Evolutionary conservation across 176 grass and related monocot genomes (phyloP), one percentile per base, ranked within the genome.

Genomic region (Elaeis guineensis): DNA sequence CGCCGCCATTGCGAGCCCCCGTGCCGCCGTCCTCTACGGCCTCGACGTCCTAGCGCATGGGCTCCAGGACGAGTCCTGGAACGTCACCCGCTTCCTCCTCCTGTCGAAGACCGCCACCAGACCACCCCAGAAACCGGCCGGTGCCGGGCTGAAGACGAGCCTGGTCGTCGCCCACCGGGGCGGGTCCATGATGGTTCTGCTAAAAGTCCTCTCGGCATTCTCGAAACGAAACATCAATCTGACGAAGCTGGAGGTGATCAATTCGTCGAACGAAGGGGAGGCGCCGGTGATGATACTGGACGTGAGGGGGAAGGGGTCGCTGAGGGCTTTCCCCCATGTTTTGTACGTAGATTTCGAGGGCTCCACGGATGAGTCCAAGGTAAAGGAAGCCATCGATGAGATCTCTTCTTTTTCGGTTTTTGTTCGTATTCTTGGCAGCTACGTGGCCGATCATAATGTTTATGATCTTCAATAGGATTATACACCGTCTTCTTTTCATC

Each of bases 141-240:
- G 21, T 49, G 72, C 23, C 77, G 61, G 30, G 66, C 69, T 44
- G 66, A 97, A 88, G 67, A 97, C 80, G 48, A 90, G 84, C 82
- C 85, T 89, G 84, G 93, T 98, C 50, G 75, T 98, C 20, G 76
- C 84, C 50, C 87, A 98, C 66, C 87, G 87, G 1, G 93, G 87
- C 9, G 87, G 87, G 0, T 98, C 93, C 65, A 88, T 98, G 93
- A 64, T 78, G 76, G 54, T 92, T 1, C 69, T 98, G 50, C 84
- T 98, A 50, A 92, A 92, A 72, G 93, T 98, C 51, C 87, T 98
- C 52, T 89, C 93, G 14, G 87, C 93, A 30, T 98, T 98, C 84
- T 92, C 87, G 49, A 80, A 74, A 3, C 75, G 87, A 39, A 74
- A 62, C 67, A 74, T 98, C 55, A 98, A 89, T 75, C 69, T 98